Conservation (phyloP, 176 grass and related monocot species). For the Oryza longistaminata region DNA sequence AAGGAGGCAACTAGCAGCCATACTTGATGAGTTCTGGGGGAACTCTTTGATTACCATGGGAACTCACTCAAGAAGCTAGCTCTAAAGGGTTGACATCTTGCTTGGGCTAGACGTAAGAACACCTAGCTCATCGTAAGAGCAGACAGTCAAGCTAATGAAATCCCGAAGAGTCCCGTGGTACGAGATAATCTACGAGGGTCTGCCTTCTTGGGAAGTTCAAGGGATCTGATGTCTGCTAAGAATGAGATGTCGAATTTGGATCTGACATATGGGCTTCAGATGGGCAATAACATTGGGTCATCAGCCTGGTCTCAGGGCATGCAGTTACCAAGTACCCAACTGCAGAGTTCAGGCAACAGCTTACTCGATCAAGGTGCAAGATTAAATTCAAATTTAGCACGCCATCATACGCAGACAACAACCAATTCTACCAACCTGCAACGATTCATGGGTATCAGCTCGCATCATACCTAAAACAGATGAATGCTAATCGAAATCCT, state of each 20-base stretch:
- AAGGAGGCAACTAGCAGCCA: slow-evolving; percentile 71
- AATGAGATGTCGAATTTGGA: slow-evolving; percentile 58
- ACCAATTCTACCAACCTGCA: slow-evolving; percentile 85
- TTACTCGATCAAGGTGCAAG: slow-evolving; percentile 59
- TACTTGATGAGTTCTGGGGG: slow-evolving; percentile 96
- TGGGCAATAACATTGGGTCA: slow-evolving; percentile 50
- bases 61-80: slow-evolving; percentile 69
- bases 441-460: slow-evolving; percentile 95
- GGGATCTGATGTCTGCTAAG: slow-evolving; percentile 46
- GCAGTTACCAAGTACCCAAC: slow-evolving; percentile 53
- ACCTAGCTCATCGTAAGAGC: slow-evolving; percentile 58
- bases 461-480: slow-evolving; percentile 67
- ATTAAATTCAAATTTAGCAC: slow-evolving; percentile 56
- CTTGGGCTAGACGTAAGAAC: slow-evolving; percentile 77
- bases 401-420: slow-evolving; percentile 63
- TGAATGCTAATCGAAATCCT: slow-evolving; percentile 60
- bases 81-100: slow-evolving; percentile 64
- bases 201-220: slow-evolving; percentile 45
- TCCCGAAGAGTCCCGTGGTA: slow-evolving; percentile 52
- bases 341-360: slow-evolving; percentile 53
- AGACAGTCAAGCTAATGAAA: slow-evolving; percentile 59
- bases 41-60: slow-evolving; percentile 96
- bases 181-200: slow-evolving; percentile 48
- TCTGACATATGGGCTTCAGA: slow-evolving; percentile 73
- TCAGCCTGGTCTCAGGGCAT: slow-evolving; percentile 75